A percentile compares a stretch with the other conserved stretches of the same genome.
These are phyloP conservation scores for Pythium brassicae DNA, from an alignment of 352 stramenopile species.

Conservation along the genomic window DNA sequence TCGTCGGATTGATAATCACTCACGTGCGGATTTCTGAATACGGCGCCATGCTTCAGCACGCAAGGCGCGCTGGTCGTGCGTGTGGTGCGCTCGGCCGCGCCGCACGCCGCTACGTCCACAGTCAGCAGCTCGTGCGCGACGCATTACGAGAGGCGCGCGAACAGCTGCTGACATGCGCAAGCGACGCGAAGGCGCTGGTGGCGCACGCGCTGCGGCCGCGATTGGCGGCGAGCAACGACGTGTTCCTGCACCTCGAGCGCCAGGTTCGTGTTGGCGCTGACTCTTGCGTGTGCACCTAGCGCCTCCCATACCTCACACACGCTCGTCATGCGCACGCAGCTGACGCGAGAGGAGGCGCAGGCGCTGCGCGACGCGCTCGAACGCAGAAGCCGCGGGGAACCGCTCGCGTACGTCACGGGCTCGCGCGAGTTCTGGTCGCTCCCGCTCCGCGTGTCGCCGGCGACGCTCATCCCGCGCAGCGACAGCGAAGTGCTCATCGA, in stretches of 20 bases:
- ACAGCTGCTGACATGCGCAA: conserved; percentile 2
- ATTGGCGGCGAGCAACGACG: conserved; percentile 38
- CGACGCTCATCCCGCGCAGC: conserved; percentile 76
- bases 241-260: conserved; percentile 53
- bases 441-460: conserved; percentile 37
- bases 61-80: background rate
- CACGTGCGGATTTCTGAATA: background rate
- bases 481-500: conserved; percentile 83
- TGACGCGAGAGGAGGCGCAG: conserved; percentile 31
- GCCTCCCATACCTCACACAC: background rate
- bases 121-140: conserved; percentile 8
- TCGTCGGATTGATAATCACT: background rate
- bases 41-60: background rate
- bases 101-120: conserved; percentile 7
- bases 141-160: conserved; percentile 8
- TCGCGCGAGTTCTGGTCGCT: conserved; percentile 79
- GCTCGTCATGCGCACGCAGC: conserved; percentile 7
- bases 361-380: conserved; percentile 17
- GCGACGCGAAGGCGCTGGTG: conserved; percentile 55
- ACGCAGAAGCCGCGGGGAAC: conserved; percentile 39
- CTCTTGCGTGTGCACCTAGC: background rate
- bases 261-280: conserved; percentile 12
- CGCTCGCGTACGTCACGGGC: conserved; percentile 65
- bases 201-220: conserved; percentile 39
- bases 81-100: background rate